Evolutionary conservation across 1,139 yeast species (phyloP).

Genomic region (Eremothecium cymbalariae): DNA sequence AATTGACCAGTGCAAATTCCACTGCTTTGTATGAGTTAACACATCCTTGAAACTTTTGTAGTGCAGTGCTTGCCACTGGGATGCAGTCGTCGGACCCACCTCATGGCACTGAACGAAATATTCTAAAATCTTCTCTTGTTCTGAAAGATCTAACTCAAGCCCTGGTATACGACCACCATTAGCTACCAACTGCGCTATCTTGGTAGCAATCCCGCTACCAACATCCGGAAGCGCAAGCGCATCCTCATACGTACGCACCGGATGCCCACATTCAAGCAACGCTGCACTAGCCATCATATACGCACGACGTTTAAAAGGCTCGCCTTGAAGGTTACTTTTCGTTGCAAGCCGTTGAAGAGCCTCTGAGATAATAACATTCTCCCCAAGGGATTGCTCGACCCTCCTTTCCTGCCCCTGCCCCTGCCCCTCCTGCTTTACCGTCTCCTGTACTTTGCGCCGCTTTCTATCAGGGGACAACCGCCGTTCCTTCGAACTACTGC

Average conservation of each 20-base stretch:
- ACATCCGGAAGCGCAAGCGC: slow-evolving; percentile 39
- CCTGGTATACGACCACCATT: slow-evolving; percentile 37
- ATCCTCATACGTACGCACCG: slow-evolving; percentile 36
- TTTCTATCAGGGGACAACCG: no score
- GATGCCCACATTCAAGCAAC: slow-evolving; percentile 27
- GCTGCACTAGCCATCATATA: slow-evolving; percentile 42
- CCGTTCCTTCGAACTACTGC: no score
- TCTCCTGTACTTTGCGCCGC: slow-evolving; percentile 3
- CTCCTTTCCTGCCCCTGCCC: slow-evolving; percentile 8
- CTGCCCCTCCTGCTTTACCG: slow-evolving; percentile 11
- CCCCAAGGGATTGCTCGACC: slow-evolving; percentile 25
- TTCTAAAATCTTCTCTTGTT: slow-evolving; percentile 25
- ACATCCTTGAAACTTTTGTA: slow-evolving; percentile 38
- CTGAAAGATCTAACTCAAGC: slow-evolving; percentile 31
- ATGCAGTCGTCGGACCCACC: slow-evolving; percentile 44
- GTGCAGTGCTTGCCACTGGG: slow-evolving; percentile 38
- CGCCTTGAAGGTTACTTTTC: slow-evolving; percentile 36
- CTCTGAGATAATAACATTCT: no score
- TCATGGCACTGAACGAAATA: slow-evolving; percentile 43
- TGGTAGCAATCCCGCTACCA: slow-evolving; percentile 41
- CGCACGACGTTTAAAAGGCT: slow-evolving; percentile 38
- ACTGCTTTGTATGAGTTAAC: slow-evolving; percentile 24
- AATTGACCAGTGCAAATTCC: slow-evolving; percentile 35
- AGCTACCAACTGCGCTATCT: slow-evolving; percentile 41
- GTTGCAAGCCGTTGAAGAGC: slow-evolving; percentile 35